Evolutionary conservation across 1,284 basidiomycete genomes (phyloP), one percentile per base, ranked within the genome.

Genomic region (Somion occarium): DNA sequence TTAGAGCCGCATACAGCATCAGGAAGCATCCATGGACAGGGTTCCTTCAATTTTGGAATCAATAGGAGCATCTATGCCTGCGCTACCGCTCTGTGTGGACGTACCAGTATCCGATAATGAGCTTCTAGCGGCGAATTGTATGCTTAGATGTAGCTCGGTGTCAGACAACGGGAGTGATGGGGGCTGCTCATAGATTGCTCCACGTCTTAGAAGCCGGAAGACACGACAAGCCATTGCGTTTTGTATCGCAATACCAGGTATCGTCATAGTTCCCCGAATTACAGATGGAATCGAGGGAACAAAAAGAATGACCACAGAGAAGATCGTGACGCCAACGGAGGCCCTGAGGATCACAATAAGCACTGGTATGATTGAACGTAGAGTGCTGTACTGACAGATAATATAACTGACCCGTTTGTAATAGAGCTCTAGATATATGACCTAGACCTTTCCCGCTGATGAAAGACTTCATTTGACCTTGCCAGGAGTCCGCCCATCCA

Each of bases 181-280:
- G 30, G 15, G 30, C 7, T 34, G 30, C 15, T 34, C 30, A 7
- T 34, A 7, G 30, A 34, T 34, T 7, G 15, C 7, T 13, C 58
- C 54, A 2, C 58, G 48, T 38, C 57, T 59, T 22, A 61, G 46
- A 15, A 56, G 46, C 2, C 65, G 56, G 52, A 58, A 68, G 11
- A 67, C 64, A 3, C 55, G 52, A 50, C 64, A 65, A 2, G 61
- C 64, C 64, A 68, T 65, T 18, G 55, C 30, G 49, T 64, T 68
- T 23, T 54, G 53, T 15, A 68, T 38, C 7, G 58, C 59, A 3
- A 61, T 24, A 46, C 60, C 60, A 9, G 62, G 61, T 0, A 62
- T 47, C 3, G 59, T 55, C 38, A 64, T 58, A 53, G 63, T 60
- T 19, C 53, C 57, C 38, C 52, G 53, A 43, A 56, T 56, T 15